phyloP scores from a whole-genome alignment of 176 grass and related monocot genomes.

The Oryza brachyantha region DNA sequence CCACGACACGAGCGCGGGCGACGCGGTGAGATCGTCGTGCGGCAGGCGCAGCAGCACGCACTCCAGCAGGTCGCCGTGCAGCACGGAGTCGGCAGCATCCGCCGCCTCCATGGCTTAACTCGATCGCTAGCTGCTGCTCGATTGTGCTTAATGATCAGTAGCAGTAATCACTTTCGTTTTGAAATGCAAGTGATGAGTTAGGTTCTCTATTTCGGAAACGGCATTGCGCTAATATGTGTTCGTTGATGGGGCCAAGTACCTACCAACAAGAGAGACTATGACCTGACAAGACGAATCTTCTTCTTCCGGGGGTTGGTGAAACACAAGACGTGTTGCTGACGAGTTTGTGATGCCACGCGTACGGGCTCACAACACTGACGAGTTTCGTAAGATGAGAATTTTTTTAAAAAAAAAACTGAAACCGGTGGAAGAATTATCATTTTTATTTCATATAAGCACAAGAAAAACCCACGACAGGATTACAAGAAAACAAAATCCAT shows the following conservation, averaged over 20 bases:
- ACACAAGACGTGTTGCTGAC: neutral
- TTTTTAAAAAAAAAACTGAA: no score
- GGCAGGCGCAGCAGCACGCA: constrained; percentile 32
- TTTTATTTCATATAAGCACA: no score
- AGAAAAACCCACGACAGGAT: no score
- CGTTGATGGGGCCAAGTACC: neutral
- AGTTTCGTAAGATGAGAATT: no score
- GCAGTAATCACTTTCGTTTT: neutral
- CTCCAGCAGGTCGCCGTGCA: constrained; percentile 41
- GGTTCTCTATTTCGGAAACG: no score
- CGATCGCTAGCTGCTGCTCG: no score
- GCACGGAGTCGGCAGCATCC: neutral
- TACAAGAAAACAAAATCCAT: no score
- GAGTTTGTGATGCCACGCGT: neutral
- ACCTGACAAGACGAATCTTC: neutral
- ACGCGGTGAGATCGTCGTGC: constrained; percentile 17
- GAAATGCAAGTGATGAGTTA: neutral
- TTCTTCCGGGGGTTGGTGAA: neutral
- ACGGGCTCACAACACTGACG: no score
- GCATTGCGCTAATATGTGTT: neutral
- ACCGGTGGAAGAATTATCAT: no score
- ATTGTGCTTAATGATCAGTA: no score
- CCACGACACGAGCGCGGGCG: constrained; percentile 24
- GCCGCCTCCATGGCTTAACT: neutral
- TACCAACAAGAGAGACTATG: neutral